Conservation (phyloP, 2,329 filamentous ascomycete genomes). For the Penicillium thymicola region DNA sequence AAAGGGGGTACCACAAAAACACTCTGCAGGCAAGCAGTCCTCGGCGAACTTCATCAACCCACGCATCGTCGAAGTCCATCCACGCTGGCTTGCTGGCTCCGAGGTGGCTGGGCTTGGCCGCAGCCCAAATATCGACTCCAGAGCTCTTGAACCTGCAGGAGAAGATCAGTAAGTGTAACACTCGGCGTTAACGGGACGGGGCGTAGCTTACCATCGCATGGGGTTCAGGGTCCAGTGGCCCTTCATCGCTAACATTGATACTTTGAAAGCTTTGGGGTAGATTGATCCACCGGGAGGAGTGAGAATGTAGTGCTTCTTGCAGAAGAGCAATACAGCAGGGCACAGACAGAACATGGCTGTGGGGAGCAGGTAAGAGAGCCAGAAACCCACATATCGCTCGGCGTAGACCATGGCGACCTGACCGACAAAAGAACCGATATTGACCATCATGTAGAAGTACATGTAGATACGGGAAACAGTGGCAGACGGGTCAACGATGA, state of each 20-base stretch:
- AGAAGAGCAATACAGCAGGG: slow-evolving; percentile 58
- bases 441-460: slow-evolving; percentile 70
- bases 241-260: slow-evolving; percentile 61
- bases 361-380: slow-evolving; percentile 66
- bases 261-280: slow-evolving; percentile 61
- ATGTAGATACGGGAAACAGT: slow-evolving; percentile 67
- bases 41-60: slow-evolving; percentile 74
- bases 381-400: slow-evolving; percentile 74
- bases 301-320: slow-evolving; percentile 61
- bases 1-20: slow-evolving; percentile 59
- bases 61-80: slow-evolving; percentile 79
- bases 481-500: slow-evolving; percentile 67
- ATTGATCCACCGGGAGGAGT: slow-evolving; percentile 70
- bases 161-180: background rate
- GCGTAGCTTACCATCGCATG: slow-evolving; percentile 48
- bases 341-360: slow-evolving; percentile 63
- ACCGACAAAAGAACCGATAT: slow-evolving; percentile 60
- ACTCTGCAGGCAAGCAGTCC: slow-evolving; percentile 68
- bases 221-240: slow-evolving; percentile 62
- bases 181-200: too few relatives aligned
- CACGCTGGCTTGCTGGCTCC: slow-evolving; percentile 26
- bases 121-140: slow-evolving; percentile 23
- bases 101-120: slow-evolving; percentile 33
- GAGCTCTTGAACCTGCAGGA: slow-evolving; percentile 16
- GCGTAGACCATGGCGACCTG: slow-evolving; percentile 69